Conservation (phyloP, 148 eudicot species). For the Pharnaceum exiguum region DNA sequence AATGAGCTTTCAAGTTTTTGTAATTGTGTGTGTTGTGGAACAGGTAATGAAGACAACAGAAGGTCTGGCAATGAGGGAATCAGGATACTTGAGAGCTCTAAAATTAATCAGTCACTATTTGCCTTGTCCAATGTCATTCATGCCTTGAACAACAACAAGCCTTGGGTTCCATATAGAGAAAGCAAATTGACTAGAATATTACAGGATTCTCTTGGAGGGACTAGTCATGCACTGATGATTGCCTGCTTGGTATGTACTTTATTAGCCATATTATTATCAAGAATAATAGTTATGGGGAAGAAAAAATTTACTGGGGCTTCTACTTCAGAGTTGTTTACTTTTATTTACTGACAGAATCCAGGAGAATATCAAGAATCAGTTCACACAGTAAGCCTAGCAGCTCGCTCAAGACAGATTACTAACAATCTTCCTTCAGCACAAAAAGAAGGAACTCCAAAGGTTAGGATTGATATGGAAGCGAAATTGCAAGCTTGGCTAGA, state of each 20-base stretch:
- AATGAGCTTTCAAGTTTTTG: background rate
- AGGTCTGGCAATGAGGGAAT: conserved; percentile 85
- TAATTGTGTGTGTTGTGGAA: conserved; percentile 2
- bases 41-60: conserved; percentile 92
- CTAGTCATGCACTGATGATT: conserved; percentile 79
- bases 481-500: conserved; percentile 84
- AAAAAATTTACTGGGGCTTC: no score
- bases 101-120: conserved; percentile 87
- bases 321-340: no score
- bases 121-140: conserved; percentile 84
- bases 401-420: conserved; percentile 77
- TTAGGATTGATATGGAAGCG: conserved; percentile 78
- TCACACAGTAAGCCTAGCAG: conserved; percentile 87
- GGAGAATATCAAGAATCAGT: conserved; percentile 84
- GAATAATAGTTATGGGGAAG: no score
- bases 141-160: conserved; percentile 71
- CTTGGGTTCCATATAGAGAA: conserved; percentile 82
- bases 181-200: conserved; percentile 94
- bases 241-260: conserved; percentile 72
- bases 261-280: no score
- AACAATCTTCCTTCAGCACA: conserved; percentile 50
- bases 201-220: conserved; percentile 96
- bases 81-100: conserved; percentile 86
- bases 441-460: conserved; percentile 48
- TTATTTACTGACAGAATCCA: conserved; percentile 53